Percentiles rank a stretch among this genome's conserved stretches.
Evolutionary conservation across 129 eudicot genomes (phyloP).

Genomic region (Glebionis coronaria): DNA sequence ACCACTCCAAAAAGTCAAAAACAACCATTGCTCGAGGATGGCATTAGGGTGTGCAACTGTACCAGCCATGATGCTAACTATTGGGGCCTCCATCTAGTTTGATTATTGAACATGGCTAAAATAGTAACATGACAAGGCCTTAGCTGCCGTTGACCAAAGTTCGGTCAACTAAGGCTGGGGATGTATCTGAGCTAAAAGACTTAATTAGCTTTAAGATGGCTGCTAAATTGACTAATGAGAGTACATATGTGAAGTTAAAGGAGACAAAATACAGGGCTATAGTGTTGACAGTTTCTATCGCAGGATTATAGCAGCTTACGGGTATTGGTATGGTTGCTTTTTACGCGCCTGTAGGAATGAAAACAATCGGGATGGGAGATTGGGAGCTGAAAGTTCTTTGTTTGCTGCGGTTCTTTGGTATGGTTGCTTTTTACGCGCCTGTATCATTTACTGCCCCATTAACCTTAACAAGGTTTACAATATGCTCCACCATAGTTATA

Average conservation of each 20-base stretch:
- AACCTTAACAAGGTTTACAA: too few species aligned
- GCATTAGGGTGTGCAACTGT: conserved; percentile 36
- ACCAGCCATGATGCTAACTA: conserved; percentile 35
- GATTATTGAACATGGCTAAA: conserved; percentile 40
- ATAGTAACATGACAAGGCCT: conserved; percentile 37
- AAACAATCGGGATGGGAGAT: conserved; percentile 33
- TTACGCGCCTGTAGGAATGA: conserved; percentile 45
- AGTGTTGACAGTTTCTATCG: conserved; percentile 32
- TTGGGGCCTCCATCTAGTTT: conserved; percentile 42
- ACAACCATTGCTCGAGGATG: conserved; percentile 34
- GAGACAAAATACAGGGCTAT: conserved; percentile 30
- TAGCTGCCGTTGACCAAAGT: conserved; percentile 26
- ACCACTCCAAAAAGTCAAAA: conserved; percentile 5
- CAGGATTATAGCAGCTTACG: conserved; percentile 46
- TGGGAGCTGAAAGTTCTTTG: conserved; percentile 26
- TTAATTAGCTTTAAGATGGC: conserved; percentile 24
- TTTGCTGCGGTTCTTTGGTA: conserved; percentile 27
- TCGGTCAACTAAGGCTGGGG: conserved; percentile 29
- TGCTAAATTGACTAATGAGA: neutral
- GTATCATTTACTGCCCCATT: too few species aligned
- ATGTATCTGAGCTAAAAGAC: conserved; percentile 40
- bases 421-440: too few species aligned
- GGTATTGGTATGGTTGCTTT: conserved; percentile 45
- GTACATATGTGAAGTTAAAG: conserved; percentile 25
- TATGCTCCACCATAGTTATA: too few species aligned